Percentiles rank a stretch among this genome's conserved stretches.
Conservation (phyloP, 306 rosid species). For the Quercus gilva region DNA sequence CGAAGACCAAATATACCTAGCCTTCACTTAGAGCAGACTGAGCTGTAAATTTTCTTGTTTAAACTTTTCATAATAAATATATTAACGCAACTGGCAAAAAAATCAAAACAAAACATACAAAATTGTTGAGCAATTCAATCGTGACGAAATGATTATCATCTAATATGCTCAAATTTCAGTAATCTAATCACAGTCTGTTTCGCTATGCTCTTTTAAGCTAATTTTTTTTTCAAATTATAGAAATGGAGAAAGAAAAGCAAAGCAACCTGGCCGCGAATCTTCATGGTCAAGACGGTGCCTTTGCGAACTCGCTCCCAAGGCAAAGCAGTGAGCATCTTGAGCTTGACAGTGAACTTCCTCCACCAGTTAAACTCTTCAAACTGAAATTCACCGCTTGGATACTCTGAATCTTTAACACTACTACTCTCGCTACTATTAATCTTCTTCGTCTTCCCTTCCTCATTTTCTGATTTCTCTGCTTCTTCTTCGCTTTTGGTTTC, state of each 20-base stretch:
- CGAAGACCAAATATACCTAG: too few species aligned
- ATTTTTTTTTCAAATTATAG: background rate
- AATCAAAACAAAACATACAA: background rate
- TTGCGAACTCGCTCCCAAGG: constrained; percentile 86
- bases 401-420: constrained; percentile 29
- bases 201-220: background rate
- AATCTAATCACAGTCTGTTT: background rate
- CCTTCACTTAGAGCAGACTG: too few species aligned
- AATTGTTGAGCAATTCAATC: too few species aligned
- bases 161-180: background rate
- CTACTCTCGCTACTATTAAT: background rate
- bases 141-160: background rate
- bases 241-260: background rate
- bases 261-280: constrained; percentile 84
- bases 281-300: constrained; percentile 72
- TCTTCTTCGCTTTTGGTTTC: constrained; percentile 18
- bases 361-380: constrained; percentile 51
- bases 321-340: constrained; percentile 64
- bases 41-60: too few species aligned
- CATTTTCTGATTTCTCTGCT: background rate
- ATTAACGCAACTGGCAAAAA: background rate
- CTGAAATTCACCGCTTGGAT: constrained; percentile 69
- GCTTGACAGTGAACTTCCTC: constrained; percentile 64
- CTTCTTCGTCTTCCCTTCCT: constrained; percentile 9
- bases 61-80: too few species aligned